Percentiles rank a stretch among this genome's conserved stretches.
Evolutionary conservation across 2,329 filamentous ascomycete genomes (phyloP).

Genomic region (Lasiodiplodia sp.): DNA sequence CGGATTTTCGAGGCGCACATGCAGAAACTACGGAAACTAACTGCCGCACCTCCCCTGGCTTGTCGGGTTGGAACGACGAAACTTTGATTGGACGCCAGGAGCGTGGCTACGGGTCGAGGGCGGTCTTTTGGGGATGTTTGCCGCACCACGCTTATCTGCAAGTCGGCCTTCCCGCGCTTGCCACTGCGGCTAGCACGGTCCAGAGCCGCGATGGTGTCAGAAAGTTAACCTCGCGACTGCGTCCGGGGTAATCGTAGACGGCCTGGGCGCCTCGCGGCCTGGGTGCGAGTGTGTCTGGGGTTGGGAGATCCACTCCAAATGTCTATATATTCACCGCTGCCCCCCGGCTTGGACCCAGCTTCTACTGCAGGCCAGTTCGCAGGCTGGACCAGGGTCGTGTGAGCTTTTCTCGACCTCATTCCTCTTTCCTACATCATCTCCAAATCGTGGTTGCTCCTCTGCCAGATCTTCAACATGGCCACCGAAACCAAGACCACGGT

Average conservation of each 20-base stretch:
- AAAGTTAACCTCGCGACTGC: background rate
- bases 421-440: background rate
- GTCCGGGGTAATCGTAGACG: slow-evolving; percentile 12
- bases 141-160: background rate
- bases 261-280: background rate
- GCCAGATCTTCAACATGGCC: background rate
- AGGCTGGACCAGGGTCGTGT: background rate
- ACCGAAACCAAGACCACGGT: background rate
- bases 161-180: too few relatives aligned
- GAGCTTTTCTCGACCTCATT: background rate
- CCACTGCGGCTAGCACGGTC: background rate
- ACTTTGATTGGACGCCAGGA: background rate
- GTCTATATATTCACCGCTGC: background rate
- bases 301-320: background rate
- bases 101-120: background rate
- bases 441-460: background rate
- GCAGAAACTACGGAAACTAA: background rate
- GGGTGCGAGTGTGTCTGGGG: background rate
- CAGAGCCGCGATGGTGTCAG: background rate
- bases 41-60: background rate
- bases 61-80: background rate
- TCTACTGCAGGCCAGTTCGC: background rate
- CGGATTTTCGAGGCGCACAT: background rate
- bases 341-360: background rate
- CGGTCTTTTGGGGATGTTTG: background rate